Percentiles rank a stretch among this genome's conserved stretches.
phyloP scores from a whole-genome alignment of 2,329 filamentous ascomycete genomes.

The Periglandula ipomoeae region DNA sequence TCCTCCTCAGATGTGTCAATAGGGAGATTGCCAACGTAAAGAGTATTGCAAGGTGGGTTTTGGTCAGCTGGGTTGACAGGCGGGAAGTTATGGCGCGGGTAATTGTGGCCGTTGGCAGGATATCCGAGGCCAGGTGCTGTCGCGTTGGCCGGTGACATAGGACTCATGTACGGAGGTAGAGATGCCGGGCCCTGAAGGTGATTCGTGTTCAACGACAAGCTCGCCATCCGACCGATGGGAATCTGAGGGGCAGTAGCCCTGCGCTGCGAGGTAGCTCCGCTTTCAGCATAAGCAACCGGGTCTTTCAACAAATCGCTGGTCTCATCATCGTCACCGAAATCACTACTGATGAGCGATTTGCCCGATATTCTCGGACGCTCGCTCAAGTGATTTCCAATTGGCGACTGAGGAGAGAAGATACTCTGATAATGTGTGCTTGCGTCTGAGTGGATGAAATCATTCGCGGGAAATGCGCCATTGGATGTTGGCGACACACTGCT shows the following conservation, averaged over 20 bases:
- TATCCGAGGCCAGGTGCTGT: conserved; percentile 20
- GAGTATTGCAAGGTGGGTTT: conserved; percentile 93
- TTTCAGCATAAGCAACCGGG: conserved; percentile 65
- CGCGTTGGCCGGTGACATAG: conserved; percentile 48
- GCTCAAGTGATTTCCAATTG: conserved; percentile 60
- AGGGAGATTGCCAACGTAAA: conserved; percentile 95
- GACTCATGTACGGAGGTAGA: conserved; percentile 36
- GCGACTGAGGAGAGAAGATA: conserved; percentile 65
- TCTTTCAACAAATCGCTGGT: conserved; percentile 64
- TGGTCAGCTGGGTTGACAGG: conserved; percentile 91
- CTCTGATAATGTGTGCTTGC: conserved; percentile 46
- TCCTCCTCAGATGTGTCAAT: conserved; percentile 92
- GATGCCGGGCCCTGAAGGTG: conserved; percentile 42
- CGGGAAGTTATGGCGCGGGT: conserved; percentile 60
- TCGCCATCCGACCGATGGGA: conserved; percentile 58
- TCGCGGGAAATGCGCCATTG: conserved; percentile 40
- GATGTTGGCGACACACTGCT: conserved; percentile 49
- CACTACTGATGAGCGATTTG: conserved; percentile 64
- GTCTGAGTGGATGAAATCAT: conserved; percentile 52
- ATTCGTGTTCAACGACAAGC: conserved; percentile 62
- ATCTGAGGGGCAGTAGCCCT: conserved; percentile 65
- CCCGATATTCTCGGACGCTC: conserved; percentile 52
- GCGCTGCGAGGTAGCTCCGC: conserved; percentile 35
- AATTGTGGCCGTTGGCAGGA: conserved; percentile 39
- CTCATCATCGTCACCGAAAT: conserved; percentile 56